phyloP scores from a whole-genome alignment of 495 filamentous ascomycete genomes.

The Xylaria acuta region DNA sequence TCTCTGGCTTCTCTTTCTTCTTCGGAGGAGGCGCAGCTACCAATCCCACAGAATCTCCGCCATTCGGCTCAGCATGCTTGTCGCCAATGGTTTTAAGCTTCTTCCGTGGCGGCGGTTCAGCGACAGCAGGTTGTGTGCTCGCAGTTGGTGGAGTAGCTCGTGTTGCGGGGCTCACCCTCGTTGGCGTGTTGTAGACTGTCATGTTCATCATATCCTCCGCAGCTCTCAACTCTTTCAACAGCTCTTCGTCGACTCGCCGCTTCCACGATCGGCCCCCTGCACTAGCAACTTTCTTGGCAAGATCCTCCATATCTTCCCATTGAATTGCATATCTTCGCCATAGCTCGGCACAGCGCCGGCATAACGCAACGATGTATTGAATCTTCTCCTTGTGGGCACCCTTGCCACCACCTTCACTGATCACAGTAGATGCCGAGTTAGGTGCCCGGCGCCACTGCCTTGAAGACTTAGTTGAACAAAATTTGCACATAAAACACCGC shows the following conservation, averaged over 20 bases:
- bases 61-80: constrained; percentile 40
- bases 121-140: constrained; percentile 19
- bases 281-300: constrained; percentile 85
- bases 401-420: constrained; percentile 69
- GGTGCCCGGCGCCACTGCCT: constrained; percentile 94
- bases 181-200: constrained; percentile 48
- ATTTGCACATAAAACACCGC: constrained; percentile 91
- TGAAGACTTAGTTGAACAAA: constrained; percentile 78
- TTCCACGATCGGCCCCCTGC: constrained; percentile 87
- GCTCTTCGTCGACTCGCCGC: constrained; percentile 86
- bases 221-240: constrained; percentile 75
- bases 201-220: constrained; percentile 57
- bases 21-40: constrained; percentile 55
- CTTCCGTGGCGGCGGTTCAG: constrained; percentile 58
- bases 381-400: constrained; percentile 72
- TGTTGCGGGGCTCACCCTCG: constrained; percentile 51
- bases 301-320: constrained; percentile 94
- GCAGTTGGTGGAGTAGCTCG: constrained; percentile 30
- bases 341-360: constrained; percentile 83
- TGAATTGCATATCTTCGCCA: constrained; percentile 96
- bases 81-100: constrained; percentile 57
- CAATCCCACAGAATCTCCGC: constrained; percentile 31
- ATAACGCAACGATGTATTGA: constrained; percentile 83
- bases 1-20: constrained; percentile 73
- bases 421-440: constrained; percentile 72